phyloP scores from a whole-genome alignment of 805 yeast genomes.

The Wickerhamiella occidentalis region DNA sequence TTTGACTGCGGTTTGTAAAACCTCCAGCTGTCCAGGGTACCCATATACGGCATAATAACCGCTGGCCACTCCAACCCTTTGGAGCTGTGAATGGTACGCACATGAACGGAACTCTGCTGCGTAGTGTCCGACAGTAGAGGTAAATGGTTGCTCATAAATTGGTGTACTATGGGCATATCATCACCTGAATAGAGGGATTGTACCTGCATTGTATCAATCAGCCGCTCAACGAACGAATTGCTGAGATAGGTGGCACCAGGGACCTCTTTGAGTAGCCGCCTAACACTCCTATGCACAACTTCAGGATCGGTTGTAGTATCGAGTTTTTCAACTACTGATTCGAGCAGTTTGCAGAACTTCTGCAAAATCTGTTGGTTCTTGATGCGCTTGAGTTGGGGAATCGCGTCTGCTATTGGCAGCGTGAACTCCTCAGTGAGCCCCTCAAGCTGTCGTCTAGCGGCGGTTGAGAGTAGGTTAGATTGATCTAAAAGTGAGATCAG shows the following conservation, averaged over 20 bases:
- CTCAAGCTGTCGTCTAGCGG: background rate
- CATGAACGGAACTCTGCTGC: constrained; percentile 27
- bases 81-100: constrained; percentile 84
- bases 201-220: background rate
- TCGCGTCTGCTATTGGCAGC: background rate
- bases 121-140: background rate
- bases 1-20: background rate
- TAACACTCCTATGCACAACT: background rate
- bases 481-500: constrained; percentile 25
- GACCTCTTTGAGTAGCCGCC: background rate
- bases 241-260: background rate
- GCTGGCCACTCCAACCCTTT: constrained; percentile 95
- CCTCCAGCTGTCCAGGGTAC: background rate
- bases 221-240: background rate
- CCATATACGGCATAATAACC: constrained; percentile 37
- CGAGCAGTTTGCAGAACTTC: background rate
- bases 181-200: background rate
- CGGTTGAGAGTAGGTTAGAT: background rate
- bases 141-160: background rate
- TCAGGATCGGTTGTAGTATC: background rate
- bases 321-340: background rate
- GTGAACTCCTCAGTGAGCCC: background rate
- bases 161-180: background rate
- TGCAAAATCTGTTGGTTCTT: background rate
- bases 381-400: background rate